These are phyloP conservation scores for Fusarium palustre DNA, from an alignment of 2,329 filamentous ascomycete species.

Conservation along the genomic window DNA sequence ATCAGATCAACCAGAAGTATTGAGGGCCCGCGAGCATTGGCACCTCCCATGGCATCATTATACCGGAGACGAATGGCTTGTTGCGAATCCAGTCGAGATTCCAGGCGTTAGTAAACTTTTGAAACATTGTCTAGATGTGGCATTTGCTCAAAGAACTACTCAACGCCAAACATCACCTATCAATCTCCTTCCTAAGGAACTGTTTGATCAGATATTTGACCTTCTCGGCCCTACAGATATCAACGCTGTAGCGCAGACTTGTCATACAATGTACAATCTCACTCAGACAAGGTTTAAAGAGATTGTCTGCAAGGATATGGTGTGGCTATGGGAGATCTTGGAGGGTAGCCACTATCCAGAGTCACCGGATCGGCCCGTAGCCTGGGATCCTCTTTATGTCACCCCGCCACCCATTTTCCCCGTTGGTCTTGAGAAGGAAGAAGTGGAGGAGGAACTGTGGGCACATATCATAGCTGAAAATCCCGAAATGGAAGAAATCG, in stretches of 20 bases:
- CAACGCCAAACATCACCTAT: background rate
- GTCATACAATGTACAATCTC: background rate
- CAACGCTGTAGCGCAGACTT: background rate
- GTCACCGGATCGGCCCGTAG: background rate
- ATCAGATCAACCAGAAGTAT: fast-evolving
- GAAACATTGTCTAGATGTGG: background rate
- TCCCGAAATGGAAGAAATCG: background rate
- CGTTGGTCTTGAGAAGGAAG: background rate
- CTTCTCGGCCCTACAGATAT: fast-evolving
- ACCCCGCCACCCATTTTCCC: background rate
- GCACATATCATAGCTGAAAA: background rate
- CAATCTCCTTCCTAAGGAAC: background rate
- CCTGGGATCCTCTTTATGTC: constrained; percentile 9
- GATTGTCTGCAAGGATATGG: fast-evolving
- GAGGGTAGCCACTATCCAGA: background rate
- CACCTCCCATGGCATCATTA: background rate
- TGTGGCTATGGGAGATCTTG: constrained; percentile 1
- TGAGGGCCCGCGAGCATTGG: background rate
- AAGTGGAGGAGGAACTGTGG: background rate
- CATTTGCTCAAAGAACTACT: fast-evolving
- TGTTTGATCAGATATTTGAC: background rate
- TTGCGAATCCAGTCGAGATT: background rate
- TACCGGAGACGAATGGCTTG: background rate
- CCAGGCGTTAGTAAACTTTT: background rate
- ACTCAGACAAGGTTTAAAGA: background rate